A percentile compares a stretch with the other conserved stretches of the same genome.
Conservation (phyloP, 2,329 filamentous ascomycete genomes). For the Colletotrichum musae region DNA sequence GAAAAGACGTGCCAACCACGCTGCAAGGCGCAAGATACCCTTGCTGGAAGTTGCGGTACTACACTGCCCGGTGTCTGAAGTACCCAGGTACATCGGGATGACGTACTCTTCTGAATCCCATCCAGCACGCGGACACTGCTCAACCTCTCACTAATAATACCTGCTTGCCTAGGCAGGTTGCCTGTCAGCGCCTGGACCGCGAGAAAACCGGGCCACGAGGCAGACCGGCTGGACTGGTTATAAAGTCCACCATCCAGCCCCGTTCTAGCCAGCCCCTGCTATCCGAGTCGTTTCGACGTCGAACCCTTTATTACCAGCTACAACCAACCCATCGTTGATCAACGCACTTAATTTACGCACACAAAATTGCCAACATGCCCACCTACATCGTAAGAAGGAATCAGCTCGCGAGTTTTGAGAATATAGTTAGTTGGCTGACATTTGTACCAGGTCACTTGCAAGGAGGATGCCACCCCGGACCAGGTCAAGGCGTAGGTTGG, state of each 20-base stretch:
- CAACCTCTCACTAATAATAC: too few relatives aligned
- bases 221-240: conserved; percentile 20
- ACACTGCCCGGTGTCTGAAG: too few relatives aligned
- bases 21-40: too few relatives aligned
- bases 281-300: conserved; percentile 8
- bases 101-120: too few relatives aligned
- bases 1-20: too few relatives aligned
- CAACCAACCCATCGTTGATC: not conserved
- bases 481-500: conserved; percentile 77
- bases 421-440: conserved; percentile 37
- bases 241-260: conserved; percentile 34
- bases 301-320: conserved; percentile 4
- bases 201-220: too few relatives aligned
- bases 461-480: conserved; percentile 75
- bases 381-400: conserved; percentile 65
- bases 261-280: not conserved
- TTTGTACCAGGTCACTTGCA: conserved; percentile 79
- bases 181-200: not conserved
- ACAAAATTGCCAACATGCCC: conserved; percentile 61
- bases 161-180: too few relatives aligned
- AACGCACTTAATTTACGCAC: not conserved
- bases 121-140: too few relatives aligned
- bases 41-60: too few relatives aligned
- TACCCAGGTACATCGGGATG: too few relatives aligned
- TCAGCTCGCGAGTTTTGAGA: not conserved